phyloP scores from a whole-genome alignment of 23 red algal genomes.

The Gracilaria caudata region DNA sequence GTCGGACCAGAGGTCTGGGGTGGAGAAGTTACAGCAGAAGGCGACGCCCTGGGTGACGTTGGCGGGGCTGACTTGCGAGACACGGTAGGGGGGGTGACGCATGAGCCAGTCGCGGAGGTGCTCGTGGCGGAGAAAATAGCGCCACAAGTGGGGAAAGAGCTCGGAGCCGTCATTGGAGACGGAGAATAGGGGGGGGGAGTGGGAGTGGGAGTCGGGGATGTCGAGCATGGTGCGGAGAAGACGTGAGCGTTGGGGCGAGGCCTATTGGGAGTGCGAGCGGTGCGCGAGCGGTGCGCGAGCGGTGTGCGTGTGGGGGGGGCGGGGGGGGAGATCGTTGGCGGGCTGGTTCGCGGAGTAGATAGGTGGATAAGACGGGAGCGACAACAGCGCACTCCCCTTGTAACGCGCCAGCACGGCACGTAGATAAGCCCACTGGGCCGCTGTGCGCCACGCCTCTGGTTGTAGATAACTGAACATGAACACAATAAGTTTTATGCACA shows the following conservation, averaged over 20 bases:
- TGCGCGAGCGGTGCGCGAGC: too few relatives aligned
- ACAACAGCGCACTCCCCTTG: too few relatives aligned
- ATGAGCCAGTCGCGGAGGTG: constrained; percentile 73
- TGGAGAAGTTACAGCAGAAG: constrained; percentile 67
- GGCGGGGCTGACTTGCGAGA: constrained; percentile 13
- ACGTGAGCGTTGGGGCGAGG: background rate
- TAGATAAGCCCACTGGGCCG: background rate
- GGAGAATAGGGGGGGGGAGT: background rate
- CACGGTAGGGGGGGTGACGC: constrained; percentile 34
- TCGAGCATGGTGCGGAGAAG: background rate
- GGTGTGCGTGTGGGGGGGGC: background rate
- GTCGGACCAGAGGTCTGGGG: constrained; percentile 44
- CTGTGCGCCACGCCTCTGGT: too few relatives aligned
- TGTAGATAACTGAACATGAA: too few relatives aligned
- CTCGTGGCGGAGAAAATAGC: constrained; percentile 55
- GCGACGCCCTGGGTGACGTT: constrained; percentile 48
- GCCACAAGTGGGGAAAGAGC: constrained; percentile 61
- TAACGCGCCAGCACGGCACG: too few relatives aligned
- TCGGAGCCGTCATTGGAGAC: constrained; percentile 44
- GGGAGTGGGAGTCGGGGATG: background rate
- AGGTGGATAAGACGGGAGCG: too few relatives aligned
- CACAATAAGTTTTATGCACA: too few relatives aligned
- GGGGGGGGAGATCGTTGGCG: background rate
- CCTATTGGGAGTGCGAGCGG: background rate
- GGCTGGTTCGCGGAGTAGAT: too few relatives aligned